Evolutionary conservation across 371 early-diverging fungal genomes (phyloP).

Genomic region (Mortierella sp.): DNA sequence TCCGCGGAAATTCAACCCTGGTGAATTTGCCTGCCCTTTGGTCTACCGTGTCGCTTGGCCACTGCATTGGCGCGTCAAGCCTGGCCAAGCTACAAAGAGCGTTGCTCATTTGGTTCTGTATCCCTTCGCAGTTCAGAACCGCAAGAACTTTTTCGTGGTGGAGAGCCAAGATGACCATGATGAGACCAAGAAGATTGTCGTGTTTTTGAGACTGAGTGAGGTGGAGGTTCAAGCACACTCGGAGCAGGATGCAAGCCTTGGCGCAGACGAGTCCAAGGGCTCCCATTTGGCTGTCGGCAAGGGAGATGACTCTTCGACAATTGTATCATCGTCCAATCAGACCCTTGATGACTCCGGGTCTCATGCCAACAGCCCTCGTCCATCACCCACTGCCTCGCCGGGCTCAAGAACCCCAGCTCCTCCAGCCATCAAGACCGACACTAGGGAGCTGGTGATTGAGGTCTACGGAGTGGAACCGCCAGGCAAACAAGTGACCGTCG

Average conservation of each 20-base stretch:
- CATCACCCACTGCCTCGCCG: constrained; percentile 53
- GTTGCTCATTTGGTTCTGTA: constrained; percentile 68
- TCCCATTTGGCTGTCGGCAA: constrained; percentile 22
- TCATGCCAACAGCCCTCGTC: constrained; percentile 49
- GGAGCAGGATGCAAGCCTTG: constrained; percentile 20
- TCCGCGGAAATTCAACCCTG: constrained; percentile 63
- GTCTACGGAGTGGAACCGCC: constrained; percentile 85
- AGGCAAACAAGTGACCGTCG: constrained; percentile 71
- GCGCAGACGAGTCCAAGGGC: constrained; percentile 29
- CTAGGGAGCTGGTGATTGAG: constrained; percentile 75
- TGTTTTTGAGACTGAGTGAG: constrained; percentile 76
- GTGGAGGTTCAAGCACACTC: constrained; percentile 43
- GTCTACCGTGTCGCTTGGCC: constrained; percentile 75
- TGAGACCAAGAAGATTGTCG: constrained; percentile 62
- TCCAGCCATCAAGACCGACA: constrained; percentile 52
- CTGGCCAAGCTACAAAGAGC: constrained; percentile 73
- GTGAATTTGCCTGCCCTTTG: constrained; percentile 81
- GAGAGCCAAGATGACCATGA: constrained; percentile 58
- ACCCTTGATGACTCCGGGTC: constrained; percentile 40
- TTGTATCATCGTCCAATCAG: constrained; percentile 12
- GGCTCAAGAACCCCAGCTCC: constrained; percentile 45
- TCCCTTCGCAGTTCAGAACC: constrained; percentile 79
- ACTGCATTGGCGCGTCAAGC: constrained; percentile 83
- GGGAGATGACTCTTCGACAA: constrained; percentile 18
- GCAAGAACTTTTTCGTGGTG: constrained; percentile 81